Evolutionary conservation across 2,329 filamentous ascomycete species (phyloP), one percentile per base, ranked within the genome.

Genomic region (Trichoderma breve): DNA sequence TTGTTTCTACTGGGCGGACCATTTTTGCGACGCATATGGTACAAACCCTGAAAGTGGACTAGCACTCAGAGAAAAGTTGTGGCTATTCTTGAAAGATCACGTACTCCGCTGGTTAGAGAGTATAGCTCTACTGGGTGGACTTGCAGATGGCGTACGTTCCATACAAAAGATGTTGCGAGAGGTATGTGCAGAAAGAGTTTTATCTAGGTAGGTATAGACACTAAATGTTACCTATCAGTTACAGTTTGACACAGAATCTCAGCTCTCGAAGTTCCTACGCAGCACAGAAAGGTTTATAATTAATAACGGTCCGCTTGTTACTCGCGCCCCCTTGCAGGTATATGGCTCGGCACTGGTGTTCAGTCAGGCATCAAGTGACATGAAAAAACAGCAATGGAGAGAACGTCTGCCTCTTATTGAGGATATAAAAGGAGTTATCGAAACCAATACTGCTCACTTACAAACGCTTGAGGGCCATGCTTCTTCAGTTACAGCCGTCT

Each of bases 321-420:
- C 79, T 61, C 73, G 71, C 7, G 67, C 75, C 26, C 76, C 80
- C 21, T 73, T 79, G 7, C 81, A 83, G 72, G 71, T 76, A 24
- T 84, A 83, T 72, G 76, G 72, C 11, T 80, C 75, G n/a, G 79
- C 72, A 8, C 79, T 77, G 18, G 74, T 77, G 57, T 83, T 83
- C 70, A 77, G 76, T 66, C 81, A 79, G 30, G 39, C 61, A 2
- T 36, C 63, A 4, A 80, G 76, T 65, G 21, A 74, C 9, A 72
- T 78, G 12, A 70, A 75, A 62, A 62, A 28, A n/a, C 43, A 71
- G n/a, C 73, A 71, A 53, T 73, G 69, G 69, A 62, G 60, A 26
- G 71, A 78, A 63, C 71, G 70, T 34, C 74, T 75, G 8, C 21
- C 34, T 1, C 76, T 74, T 67, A 72, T 79, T 5, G 69, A 64